phyloP scores from a whole-genome alignment of 2,329 filamentous ascomycete species.

The Thelonectria olida region DNA sequence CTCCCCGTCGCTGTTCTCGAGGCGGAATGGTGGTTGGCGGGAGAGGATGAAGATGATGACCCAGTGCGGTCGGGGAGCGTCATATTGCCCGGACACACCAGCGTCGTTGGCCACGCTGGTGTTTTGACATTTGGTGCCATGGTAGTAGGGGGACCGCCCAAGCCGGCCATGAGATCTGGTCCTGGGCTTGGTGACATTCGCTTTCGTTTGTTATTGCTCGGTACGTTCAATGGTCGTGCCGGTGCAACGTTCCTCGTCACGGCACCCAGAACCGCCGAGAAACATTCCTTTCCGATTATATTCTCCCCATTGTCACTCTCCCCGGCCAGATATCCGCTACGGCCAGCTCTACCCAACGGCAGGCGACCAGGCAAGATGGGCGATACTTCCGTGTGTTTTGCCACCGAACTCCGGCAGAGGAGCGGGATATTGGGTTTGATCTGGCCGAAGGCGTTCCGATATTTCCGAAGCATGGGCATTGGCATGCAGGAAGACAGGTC shows the following conservation, averaged over 20 bases:
- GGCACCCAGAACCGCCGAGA: constrained; percentile 45
- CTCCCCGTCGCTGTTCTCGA: constrained; percentile 38
- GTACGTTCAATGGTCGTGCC: constrained; percentile 18
- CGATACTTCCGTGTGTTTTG: constrained; percentile 51
- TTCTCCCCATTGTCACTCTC: neutral
- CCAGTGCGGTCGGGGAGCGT: constrained; percentile 45
- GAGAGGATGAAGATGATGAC: constrained; percentile 45
- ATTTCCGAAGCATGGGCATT: constrained; percentile 48
- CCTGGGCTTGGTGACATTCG: constrained; percentile 41
- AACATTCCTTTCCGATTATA: constrained; percentile 39
- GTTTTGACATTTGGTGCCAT: neutral
- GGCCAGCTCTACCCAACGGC: constrained; percentile 43
- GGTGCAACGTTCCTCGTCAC: constrained; percentile 42
- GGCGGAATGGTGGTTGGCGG: constrained; percentile 33
- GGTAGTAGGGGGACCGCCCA: neutral
- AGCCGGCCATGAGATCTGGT: constrained; percentile 24
- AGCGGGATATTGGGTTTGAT: constrained; percentile 55
- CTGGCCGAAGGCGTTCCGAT: constrained; percentile 42
- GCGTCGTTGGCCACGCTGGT: constrained; percentile 16
- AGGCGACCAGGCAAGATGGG: constrained; percentile 56
- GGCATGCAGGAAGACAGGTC: constrained; percentile 48
- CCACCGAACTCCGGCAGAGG: constrained; percentile 55
- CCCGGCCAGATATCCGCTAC: neutral
- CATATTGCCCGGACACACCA: constrained; percentile 17
- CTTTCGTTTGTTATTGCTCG: constrained; percentile 46